Base-by-base conservation (phyloP, 106 monocot genomes). In the Narthecium ossifragum region DNA sequence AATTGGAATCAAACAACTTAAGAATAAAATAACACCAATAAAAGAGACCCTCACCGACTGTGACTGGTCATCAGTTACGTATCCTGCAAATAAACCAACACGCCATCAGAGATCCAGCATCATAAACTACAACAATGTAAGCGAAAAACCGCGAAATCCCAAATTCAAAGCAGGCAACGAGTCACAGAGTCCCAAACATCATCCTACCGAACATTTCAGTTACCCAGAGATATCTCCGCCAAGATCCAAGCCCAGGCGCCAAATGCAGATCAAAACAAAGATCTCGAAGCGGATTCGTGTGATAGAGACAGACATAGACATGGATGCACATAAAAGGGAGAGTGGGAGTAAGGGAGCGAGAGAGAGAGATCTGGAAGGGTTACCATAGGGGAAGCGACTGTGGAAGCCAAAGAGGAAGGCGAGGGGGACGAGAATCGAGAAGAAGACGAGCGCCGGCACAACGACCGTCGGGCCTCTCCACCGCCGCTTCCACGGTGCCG, bases 361-460 rank as follows among this genome's bases (percentile, higher is more conserved):
- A n/a, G n/a, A n/a, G n/a, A 6, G 34, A 31, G 49, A 32, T 10
- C 4, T 8, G 46, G 3, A n/a, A n/a, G 22, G 33, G 65, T 36
- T 46, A 82, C 82, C 82, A 26, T 71, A 34, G 21, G 76, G 76
- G 51, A 77, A 77, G 11, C 69, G 70, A 30, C 66, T 70, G 51
- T 73, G 73, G 41, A 73, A 52, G 46, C 81, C 81, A 36, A 82
- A 72, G 26, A 82, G 76, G 69, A 82, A 77, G 0, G 33, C 73
- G 8, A 82, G 68, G 21, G 82, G 82, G 0, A 82, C 73, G 59
- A 77, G 65, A 24, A 82, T 64, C 40, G 82, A 82, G 60, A 72
- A 63, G 59, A 77, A 22, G 60, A 82, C 82, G 26, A 82, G 82
- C 1, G 63, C 76, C 32, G 69, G 50, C 15, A 82, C 76, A 17